These are phyloP conservation scores for Populus ilicifolia DNA, from an alignment of 345 rosid genomes.

Conservation along the genomic window DNA sequence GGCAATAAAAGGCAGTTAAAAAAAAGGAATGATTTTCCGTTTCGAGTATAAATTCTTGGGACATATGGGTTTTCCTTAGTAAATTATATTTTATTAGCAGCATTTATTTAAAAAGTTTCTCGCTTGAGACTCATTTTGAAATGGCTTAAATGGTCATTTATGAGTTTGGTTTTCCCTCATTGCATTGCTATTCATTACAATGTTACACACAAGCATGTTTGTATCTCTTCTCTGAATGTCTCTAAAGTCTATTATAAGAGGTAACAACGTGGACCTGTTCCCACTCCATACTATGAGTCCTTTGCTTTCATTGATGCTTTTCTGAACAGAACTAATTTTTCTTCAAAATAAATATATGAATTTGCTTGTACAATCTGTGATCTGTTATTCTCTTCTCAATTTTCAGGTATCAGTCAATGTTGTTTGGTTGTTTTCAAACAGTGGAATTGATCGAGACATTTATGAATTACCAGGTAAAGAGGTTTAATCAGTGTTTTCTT, in stretches of 20 bases:
- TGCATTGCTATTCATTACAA: too few relatives aligned
- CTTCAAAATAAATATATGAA: not conserved
- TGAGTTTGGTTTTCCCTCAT: not conserved
- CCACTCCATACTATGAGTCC: not conserved
- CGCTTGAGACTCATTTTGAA: not conserved
- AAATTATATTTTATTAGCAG: not conserved
- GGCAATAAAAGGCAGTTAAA: not conserved
- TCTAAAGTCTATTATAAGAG: not conserved
- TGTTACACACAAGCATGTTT: too few relatives aligned
- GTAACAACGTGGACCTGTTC: not conserved
- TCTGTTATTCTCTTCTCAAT: not conserved
- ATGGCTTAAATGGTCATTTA: not conserved
- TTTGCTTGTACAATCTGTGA: not conserved
- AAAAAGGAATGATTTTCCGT: not conserved
- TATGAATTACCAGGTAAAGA: conserved; percentile 94
- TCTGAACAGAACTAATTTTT: not conserved
- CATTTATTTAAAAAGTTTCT: too few relatives aligned
- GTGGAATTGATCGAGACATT: conserved; percentile 96
- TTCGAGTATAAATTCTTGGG: not conserved
- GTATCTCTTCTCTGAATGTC: not conserved
- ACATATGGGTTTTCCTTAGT: not conserved
- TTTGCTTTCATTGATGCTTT: not conserved
- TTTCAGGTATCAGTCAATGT: conserved; percentile 91
- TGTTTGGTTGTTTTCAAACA: conserved; percentile 86
- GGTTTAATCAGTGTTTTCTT: not conserved